Percentiles rank a stretch among this genome's conserved stretches.
These are phyloP conservation scores for Tieghemostelium lacteum DNA, from an alignment of 78 protist genomes.

Conservation along the genomic window DNA sequence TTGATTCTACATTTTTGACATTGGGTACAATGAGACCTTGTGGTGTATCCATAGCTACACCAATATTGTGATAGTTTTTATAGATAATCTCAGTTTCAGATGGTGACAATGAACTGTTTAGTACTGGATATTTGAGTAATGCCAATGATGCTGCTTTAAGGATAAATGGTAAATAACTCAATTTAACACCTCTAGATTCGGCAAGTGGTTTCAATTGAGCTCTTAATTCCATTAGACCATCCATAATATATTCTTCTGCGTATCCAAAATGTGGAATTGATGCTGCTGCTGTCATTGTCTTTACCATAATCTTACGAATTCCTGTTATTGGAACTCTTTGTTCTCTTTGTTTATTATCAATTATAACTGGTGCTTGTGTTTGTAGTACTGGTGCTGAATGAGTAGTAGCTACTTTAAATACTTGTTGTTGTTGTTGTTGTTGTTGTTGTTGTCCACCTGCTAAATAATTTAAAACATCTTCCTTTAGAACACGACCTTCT, in stretches of 20 bases:
- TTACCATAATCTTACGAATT: conserved; percentile 83
- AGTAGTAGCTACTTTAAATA: conserved; percentile 40
- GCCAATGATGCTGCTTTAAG: conserved; percentile 96
- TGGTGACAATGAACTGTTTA: conserved; percentile 84
- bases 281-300: conserved; percentile 88
- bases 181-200: conserved; percentile 79
- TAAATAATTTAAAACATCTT: conserved; percentile 80
- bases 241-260: conserved; percentile 85
- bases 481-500: conserved; percentile 92
- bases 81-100: conserved; percentile 69
- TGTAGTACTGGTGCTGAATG: conserved; percentile 1
- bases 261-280: conserved; percentile 89
- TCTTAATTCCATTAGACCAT: conserved; percentile 13
- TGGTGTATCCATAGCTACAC: conserved; percentile 97
- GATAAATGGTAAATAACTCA: conserved; percentile 91
- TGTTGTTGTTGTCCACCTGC: conserved; percentile 1
- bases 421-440: conserved; percentile 4
- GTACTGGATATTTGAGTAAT: conserved; percentile 84
- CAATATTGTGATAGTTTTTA: conserved; percentile 93
- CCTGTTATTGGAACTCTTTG: conserved; percentile 57
- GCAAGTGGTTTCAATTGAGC: conserved; percentile 71
- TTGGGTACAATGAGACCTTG: conserved; percentile 96
- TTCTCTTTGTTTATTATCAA: neutral
- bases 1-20: conserved; percentile 90
- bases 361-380: neutral